Evolutionary conservation across 768 basidiomycete species (phyloP), one percentile per base, ranked within the genome.

Genomic region (Crucibulum laeve): DNA sequence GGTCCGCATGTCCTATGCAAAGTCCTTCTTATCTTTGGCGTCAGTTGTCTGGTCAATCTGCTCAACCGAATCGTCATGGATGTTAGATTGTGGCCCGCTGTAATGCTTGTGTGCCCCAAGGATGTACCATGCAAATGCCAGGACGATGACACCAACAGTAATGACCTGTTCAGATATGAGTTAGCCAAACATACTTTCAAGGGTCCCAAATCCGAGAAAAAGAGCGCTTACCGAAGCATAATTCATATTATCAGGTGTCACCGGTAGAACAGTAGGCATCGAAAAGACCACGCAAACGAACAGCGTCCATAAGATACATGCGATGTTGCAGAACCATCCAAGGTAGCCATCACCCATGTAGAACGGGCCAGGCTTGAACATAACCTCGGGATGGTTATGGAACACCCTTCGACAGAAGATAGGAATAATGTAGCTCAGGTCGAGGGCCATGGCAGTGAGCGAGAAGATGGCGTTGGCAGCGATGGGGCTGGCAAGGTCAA

Each of bases 321-420:
- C 68, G 22, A 70, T 48, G 53, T 91, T 89, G 44, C 74, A 74
- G 3, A 69, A 56, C 68, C 73, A 73, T 0, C 87, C 87, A 13
- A 87, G 58, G 32, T 70, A 47, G 0, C 87, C 87, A 43, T 76
- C 64, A 23, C 88, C 84, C 79, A 91, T 81, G 65, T 84, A 91
- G 67, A 91, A 91, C 4, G 90, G 89, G 8, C 90, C 90, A 3
- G 90, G 90, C 47, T 77, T 81, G 72, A 92, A 92, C 53, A 75
- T 70, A 26, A 92, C 89, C 38, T 91, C 88, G 0, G 87, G 85
- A 55, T 91, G 89, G 43, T 80, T 71, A 50, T 72, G 65, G 61
- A 73, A 88, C 22, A 81, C 56, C 23, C 88, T 72, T 32, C 88
- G 78, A 62, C 83, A 71, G 58, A 82, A 77, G 52, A 92, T 89